These are phyloP conservation scores for Yamadazyma ubonensis DNA, from an alignment of 805 yeast species.

Conservation along the genomic window DNA sequence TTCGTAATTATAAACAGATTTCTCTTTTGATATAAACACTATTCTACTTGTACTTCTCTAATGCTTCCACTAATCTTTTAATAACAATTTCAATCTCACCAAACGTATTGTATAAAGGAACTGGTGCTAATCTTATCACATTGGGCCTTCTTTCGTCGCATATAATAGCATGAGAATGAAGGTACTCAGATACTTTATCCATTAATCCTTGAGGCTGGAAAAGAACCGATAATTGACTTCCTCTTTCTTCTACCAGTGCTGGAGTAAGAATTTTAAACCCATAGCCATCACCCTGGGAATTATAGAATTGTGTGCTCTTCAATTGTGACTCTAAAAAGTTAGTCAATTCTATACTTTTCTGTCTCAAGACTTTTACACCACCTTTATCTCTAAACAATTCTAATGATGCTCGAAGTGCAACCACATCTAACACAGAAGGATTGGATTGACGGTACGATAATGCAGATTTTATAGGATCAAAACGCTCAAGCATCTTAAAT, in stretches of 20 bases:
- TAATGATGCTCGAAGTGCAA: conserved; percentile 65
- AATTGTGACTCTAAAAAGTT: conserved; percentile 52
- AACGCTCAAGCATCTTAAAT: conserved; percentile 75
- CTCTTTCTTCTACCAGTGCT: conserved; percentile 51
- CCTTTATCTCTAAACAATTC: conserved; percentile 59
- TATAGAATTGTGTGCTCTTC: conserved; percentile 45
- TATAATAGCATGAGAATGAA: conserved; percentile 62
- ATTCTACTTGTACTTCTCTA: conserved; percentile 16
- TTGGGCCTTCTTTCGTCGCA: conserved; percentile 89
- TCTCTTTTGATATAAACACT: no score
- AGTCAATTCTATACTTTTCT: conserved; percentile 59
- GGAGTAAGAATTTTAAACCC: conserved; percentile 80
- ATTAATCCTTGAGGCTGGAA: conserved; percentile 54
- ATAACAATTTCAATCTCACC: conserved; percentile 55
- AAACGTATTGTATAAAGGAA: conserved; percentile 78
- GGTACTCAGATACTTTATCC: conserved; percentile 53
- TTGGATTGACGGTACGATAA: conserved; percentile 86
- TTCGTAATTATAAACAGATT: no score
- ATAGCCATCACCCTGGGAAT: conserved; percentile 21
- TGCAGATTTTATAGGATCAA: conserved; percentile 83
- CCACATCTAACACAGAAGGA: conserved; percentile 85
- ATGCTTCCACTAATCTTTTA: conserved; percentile 41
- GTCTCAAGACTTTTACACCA: conserved; percentile 58
- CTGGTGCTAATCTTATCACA: conserved; percentile 88
- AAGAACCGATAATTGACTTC: conserved; percentile 78